Base-by-base conservation (phyloP, 441 rosid genomes). In the Populus trichocarpa region DNA sequence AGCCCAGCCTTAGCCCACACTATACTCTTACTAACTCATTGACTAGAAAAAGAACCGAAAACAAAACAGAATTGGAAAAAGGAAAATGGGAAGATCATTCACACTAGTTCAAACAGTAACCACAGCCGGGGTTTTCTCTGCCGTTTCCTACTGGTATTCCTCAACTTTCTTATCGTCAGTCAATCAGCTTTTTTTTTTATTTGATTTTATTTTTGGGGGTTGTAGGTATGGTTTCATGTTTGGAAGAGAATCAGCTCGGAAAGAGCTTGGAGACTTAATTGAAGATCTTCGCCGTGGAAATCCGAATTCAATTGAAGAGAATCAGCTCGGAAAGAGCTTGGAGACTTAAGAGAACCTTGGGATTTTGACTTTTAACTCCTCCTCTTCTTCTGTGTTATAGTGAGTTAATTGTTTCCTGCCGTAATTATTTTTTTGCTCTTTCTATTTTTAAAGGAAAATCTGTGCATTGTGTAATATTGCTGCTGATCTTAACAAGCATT, bases 51-150 rank as follows among this genome's bases (percentile, higher is more conserved):
- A 46, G 57, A 46, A 50, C 59, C 23, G 22, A 42, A 35, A 5
- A 5, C 61, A 53, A 18, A 53, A 53, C 1, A 53, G n/a, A 38
- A n/a, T 18, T 0, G 12, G 13, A 16, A 65, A 20, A 25, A 5
- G 14, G 4, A 59, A 74, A 69, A 93, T 92, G 98, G 89, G 81
- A 82, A 90, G 86, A 84, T 36, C 86, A 20, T 89, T 96, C 82
- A 88, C 88, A 78, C 84, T 91, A 69, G 70, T 95, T 53, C 99
- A 92, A 71, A 93, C 94, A 13, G 79, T 95, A 33, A 90, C 92
- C 66, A 84, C 96, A n/a, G 95, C 97, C 18, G 95, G 92, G 73
- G 87, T 87, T 5, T 95, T 95, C 91, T 96, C 97, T 66, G 95
- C 95, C 79, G 84, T 93, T 63, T 87, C 97, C 66, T 85, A 77